phyloP scores from a whole-genome alignment of 2,329 filamentous ascomycete species.

The Aspergillus aculeatus region DNA sequence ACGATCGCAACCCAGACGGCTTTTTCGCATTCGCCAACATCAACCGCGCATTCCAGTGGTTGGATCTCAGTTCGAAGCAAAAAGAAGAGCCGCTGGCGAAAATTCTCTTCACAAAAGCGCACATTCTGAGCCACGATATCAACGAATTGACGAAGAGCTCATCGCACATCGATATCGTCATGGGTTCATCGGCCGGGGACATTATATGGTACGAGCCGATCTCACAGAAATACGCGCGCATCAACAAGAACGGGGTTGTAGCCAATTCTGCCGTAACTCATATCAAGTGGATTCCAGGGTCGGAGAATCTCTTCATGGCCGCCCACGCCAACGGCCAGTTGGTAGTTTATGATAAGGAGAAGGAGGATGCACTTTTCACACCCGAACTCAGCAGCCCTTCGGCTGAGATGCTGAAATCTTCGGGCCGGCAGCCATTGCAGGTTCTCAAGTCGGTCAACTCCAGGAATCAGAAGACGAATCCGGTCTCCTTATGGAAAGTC shows the following conservation, averaged over 20 bases:
- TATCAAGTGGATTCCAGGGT: conserved; percentile 90
- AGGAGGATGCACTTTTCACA: conserved; percentile 78
- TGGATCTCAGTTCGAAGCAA: conserved; percentile 72
- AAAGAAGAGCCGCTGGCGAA: conserved; percentile 90
- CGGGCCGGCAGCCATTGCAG: conserved; percentile 52
- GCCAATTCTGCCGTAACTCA: conserved; percentile 81
- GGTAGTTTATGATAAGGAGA: conserved; percentile 96
- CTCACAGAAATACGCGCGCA: conserved; percentile 87
- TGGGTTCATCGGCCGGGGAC: conserved; percentile 95
- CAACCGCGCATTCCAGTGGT: conserved; percentile 93
- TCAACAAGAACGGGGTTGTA: conserved; percentile 96
- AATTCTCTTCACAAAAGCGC: conserved; percentile 93
- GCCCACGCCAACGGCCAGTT: conserved; percentile 88
- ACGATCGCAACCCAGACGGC: conserved; percentile 74
- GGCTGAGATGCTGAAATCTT: conserved; percentile 28
- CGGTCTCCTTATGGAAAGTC: conserved; percentile 87
- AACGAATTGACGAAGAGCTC: conserved; percentile 77
- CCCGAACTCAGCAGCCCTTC: conserved; percentile 55
- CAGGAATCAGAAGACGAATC: conserved; percentile 89
- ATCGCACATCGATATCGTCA: conserved; percentile 82
- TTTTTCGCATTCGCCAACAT: conserved; percentile 93
- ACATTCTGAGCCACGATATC: conserved; percentile 91
- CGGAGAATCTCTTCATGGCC: conserved; percentile 88
- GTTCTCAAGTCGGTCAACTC: conserved; percentile 91
- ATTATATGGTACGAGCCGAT: conserved; percentile 99